Conservation (phyloP, 83 land plant genomes). For the Thuja plicata region DNA sequence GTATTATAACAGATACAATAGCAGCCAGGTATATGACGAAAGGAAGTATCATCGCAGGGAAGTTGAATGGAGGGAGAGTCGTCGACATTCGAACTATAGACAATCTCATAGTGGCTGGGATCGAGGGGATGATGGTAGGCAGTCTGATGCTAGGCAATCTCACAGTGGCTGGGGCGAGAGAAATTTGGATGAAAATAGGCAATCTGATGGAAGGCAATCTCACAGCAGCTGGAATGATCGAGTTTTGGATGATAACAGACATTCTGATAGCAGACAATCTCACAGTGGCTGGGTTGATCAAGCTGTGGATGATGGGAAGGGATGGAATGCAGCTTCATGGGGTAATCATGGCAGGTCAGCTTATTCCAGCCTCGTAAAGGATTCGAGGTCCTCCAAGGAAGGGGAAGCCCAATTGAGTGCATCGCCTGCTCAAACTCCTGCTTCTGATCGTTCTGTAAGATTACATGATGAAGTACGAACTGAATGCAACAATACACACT, state of each 20-base stretch:
- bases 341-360: constrained; percentile 21
- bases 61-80: constrained; percentile 11
- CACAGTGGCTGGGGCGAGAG: constrained; percentile 26
- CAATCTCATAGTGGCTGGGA: constrained; percentile 19
- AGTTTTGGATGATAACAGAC: constrained; percentile 22
- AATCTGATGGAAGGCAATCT: constrained; percentile 11
- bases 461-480: constrained; percentile 13
- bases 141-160: constrained; percentile 14
- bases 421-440: constrained; percentile 23
- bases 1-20: constrained; percentile 25
- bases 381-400: constrained; percentile 19
- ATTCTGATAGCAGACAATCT: constrained; percentile 15
- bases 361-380: constrained; percentile 11
- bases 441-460: constrained; percentile 9
- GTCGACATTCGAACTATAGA: background rate
- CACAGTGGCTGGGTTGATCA: constrained; percentile 24
- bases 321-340: constrained; percentile 1
- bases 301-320: constrained; percentile 24
- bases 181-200: constrained; percentile 20
- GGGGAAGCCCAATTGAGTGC: constrained; percentile 6
- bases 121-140: constrained; percentile 21
- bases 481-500: constrained; percentile 33
- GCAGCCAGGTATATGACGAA: constrained; percentile 22
- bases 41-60: constrained; percentile 26
- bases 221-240: constrained; percentile 18